phyloP scores from a whole-genome alignment of 306 rosid genomes.

The Castanea crenata region DNA sequence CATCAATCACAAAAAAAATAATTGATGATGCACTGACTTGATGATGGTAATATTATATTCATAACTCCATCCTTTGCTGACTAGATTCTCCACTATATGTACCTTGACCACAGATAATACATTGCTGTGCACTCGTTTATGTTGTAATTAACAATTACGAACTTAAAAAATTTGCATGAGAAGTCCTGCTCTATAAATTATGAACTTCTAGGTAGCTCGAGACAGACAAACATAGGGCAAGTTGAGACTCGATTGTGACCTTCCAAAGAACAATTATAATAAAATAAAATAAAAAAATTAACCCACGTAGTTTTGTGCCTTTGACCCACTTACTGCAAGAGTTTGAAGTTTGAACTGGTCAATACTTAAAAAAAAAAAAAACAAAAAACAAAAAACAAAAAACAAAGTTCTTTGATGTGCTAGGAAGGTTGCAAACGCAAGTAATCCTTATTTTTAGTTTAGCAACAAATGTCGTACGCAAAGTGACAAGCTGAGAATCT shows the following conservation, averaged over 20 bases:
- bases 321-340: not conserved
- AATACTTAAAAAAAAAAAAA: not conserved
- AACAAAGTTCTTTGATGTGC: not conserved
- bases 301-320: not conserved
- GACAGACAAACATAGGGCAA: not conserved
- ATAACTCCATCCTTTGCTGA: not conserved
- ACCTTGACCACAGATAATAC: not conserved
- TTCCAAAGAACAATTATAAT: not conserved
- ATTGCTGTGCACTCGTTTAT: not conserved
- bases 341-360: not conserved
- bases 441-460: slow-evolving; percentile 18
- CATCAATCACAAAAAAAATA: too few species aligned
- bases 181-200: not conserved
- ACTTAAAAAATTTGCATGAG: not conserved
- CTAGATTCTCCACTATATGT: too few species aligned
- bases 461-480: slow-evolving; percentile 5
- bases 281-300: not conserved
- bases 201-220: too few species aligned
- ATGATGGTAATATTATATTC: not conserved
- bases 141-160: not conserved
- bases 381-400: not conserved
- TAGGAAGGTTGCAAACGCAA: slow-evolving; percentile 16
- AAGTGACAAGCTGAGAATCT: slow-evolving; percentile 1
- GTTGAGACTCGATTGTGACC: not conserved
- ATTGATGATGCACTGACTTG: not conserved